Evolutionary conservation across 1,139 yeast species (phyloP).

Genomic region (Pneumocystis jirovecii): DNA sequence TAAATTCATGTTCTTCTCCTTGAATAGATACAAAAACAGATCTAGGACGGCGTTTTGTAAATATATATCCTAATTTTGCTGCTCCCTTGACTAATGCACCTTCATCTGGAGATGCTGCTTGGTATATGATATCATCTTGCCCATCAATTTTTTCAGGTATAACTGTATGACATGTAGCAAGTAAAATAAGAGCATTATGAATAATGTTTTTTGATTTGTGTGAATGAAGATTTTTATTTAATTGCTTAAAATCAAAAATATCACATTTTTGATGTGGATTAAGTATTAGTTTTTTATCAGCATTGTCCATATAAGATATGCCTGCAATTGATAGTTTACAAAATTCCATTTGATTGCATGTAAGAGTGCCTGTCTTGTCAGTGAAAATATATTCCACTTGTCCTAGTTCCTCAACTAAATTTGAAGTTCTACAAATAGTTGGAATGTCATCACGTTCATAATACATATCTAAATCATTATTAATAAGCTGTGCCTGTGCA

Average conservation of each 20-base stretch:
- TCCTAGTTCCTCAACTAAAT: slow-evolving; percentile 89
- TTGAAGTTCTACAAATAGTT: slow-evolving; percentile 85
- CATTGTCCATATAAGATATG: slow-evolving; percentile 67
- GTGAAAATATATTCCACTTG: slow-evolving; percentile 91
- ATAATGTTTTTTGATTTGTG: slow-evolving; percentile 42
- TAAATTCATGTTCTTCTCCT: slow-evolving; percentile 44
- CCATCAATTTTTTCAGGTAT: slow-evolving; percentile 66
- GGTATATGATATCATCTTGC: slow-evolving; percentile 52
- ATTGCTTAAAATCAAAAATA: slow-evolving; percentile 53
- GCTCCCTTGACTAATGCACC: slow-evolving; percentile 98
- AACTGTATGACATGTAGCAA: slow-evolving; percentile 94
- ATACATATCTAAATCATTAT: slow-evolving; percentile 88
- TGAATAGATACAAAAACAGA: slow-evolving; percentile 50
- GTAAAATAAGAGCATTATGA: slow-evolving; percentile 64
- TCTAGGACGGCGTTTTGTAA: slow-evolving; percentile 72
- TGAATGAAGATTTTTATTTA: slow-evolving; percentile 38
- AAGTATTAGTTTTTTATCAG: slow-evolving; percentile 66
- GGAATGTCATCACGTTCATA: slow-evolving; percentile 81
- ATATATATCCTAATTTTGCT: slow-evolving; percentile 70
- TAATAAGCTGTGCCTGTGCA: slow-evolving; percentile 86
- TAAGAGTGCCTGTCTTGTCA: slow-evolving; percentile 91
- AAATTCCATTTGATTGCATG: slow-evolving; percentile 92
- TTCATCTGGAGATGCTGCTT: slow-evolving; percentile 98
- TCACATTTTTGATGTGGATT: slow-evolving; percentile 71
- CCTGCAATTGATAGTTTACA: slow-evolving; percentile 93